These are phyloP conservation scores for Cyamopsis tetragonoloba DNA, from an alignment of 306 rosid genomes.

Conservation along the genomic window DNA sequence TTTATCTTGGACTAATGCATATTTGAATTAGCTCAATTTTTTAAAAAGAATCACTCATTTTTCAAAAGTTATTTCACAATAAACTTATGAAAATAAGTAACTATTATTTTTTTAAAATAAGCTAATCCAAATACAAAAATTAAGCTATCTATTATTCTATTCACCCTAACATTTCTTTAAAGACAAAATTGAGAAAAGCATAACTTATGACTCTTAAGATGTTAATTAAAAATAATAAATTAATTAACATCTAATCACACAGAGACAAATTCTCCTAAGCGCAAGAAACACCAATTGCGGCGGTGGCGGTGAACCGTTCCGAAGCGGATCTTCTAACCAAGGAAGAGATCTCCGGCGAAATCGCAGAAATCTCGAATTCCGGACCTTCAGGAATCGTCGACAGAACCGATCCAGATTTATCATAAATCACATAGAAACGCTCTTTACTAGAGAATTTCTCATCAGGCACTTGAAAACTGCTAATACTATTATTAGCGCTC, in stretches of 20 bases:
- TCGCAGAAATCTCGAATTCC: constrained; percentile 40
- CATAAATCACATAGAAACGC: constrained; percentile 55
- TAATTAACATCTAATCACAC: neutral
- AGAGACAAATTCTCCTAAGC: constrained; percentile 13
- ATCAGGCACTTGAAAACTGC: constrained; percentile 22
- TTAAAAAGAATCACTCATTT: too few relatives aligned
- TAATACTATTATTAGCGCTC: neutral
- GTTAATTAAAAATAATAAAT: neutral
- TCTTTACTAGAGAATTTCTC: constrained; percentile 40
- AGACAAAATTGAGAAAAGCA: too few relatives aligned
- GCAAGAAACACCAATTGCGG: constrained; percentile 49
- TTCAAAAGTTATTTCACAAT: too few relatives aligned
- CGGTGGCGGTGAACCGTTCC: constrained; percentile 41
- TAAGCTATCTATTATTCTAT: too few relatives aligned
- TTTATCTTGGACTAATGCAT: too few relatives aligned
- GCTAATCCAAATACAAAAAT: too few relatives aligned
- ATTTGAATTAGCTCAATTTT: too few relatives aligned
- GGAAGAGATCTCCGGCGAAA: constrained; percentile 63
- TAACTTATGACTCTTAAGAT: too few relatives aligned
- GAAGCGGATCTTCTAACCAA: constrained; percentile 50
- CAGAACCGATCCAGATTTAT: constrained; percentile 55
- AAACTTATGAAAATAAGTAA: too few relatives aligned
- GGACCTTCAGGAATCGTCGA: constrained; percentile 70
- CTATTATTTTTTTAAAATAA: too few relatives aligned
- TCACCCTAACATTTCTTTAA: too few relatives aligned